Conservation (phyloP, 2,329 filamentous ascomycete species). For the Fusarium cyanostomum region DNA sequence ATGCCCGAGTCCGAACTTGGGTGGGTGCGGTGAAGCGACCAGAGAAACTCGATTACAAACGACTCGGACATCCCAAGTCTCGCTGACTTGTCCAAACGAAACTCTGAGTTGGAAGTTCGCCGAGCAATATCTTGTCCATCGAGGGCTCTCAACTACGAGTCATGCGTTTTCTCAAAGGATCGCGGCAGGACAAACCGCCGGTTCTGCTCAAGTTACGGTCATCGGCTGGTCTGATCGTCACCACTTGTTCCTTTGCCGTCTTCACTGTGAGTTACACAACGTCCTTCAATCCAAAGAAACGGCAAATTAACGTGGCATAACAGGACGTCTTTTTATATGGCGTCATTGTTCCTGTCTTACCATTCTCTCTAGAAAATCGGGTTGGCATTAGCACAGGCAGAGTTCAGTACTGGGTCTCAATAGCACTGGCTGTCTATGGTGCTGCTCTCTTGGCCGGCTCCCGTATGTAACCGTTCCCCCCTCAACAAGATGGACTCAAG, state of each 20-base stretch:
- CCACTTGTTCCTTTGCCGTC: conserved; percentile 47
- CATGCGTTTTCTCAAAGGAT: conserved; percentile 33
- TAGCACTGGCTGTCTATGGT: conserved; percentile 48
- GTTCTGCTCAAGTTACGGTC: conserved; percentile 45
- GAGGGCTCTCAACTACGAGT: neutral
- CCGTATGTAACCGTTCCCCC: conserved; percentile 37
- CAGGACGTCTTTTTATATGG: conserved; percentile 50
- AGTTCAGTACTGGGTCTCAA: conserved; percentile 50
- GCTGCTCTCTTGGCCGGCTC: conserved; percentile 45
- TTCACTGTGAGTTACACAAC: conserved; percentile 43
- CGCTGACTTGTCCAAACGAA: neutral
- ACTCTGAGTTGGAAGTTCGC: neutral
- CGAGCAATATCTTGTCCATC: neutral
- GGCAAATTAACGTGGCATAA: neutral
- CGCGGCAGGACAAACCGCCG: conserved; percentile 38
- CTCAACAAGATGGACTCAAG: neutral
- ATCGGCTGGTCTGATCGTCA: conserved; percentile 46
- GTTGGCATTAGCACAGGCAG: conserved; percentile 38
- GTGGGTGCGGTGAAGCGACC: conserved; percentile 24
- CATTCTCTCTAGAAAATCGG: conserved; percentile 44
- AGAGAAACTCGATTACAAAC: conserved; percentile 8
- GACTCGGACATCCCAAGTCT: neutral
- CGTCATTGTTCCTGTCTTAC: conserved; percentile 48
- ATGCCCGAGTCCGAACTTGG: conserved; percentile 13
- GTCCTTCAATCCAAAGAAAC: neutral